Base-by-base conservation (phyloP, 352 stramenopile species). In the Globisporangium nunn region DNA sequence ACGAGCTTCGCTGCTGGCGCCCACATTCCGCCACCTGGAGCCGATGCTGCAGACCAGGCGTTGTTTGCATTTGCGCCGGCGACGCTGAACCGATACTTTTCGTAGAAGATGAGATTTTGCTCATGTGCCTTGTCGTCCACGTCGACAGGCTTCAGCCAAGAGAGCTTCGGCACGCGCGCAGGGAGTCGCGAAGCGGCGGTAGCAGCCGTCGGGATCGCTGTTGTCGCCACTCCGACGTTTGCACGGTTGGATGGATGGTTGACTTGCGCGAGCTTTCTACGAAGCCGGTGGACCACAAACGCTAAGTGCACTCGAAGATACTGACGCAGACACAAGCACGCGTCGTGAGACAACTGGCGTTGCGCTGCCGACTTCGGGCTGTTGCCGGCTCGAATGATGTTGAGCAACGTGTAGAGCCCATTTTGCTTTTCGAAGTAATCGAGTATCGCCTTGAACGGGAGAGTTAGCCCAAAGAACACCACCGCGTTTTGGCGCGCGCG, bases 41-140 rank as follows among this genome's bases (percentile, higher is more conserved):
- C 80, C 28, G 62, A 71, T 12, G 73, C 68, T 8, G 75, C 77
- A 3, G 78, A 86, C 77, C 76, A 91, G n/a, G 69, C 70, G 43
- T 67, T 79, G 41, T 61, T 71, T 2, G 58, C 69, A 39, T 74
- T 78, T 10, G 70, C 61, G 18, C 58, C 70, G 33, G 56, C 68
- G 12, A 85, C 76, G 57, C 78, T 92, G 59, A 87, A 91, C 18
- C 82, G 80, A 53, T 91, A 89, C 33, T 91, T 89, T 37, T 91
- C 84, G 50, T 85, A 94, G 55, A 94, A 90, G 3, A 87, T 66
- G 49, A 94, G 62, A 17, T 94, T 91, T 48, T 86, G 72, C 41
- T 94, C 80, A 61, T 92, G 81, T 0, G 77, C 74, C 56, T 94
- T 94, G 67, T 94, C 84, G 49, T 94, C 84, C 31, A 94, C 76